A percentile compares a stretch with the other conserved stretches of the same genome.
Evolutionary conservation across 768 basidiomycete species (phyloP).

Genomic region (Lanmaoa rubissima): DNA sequence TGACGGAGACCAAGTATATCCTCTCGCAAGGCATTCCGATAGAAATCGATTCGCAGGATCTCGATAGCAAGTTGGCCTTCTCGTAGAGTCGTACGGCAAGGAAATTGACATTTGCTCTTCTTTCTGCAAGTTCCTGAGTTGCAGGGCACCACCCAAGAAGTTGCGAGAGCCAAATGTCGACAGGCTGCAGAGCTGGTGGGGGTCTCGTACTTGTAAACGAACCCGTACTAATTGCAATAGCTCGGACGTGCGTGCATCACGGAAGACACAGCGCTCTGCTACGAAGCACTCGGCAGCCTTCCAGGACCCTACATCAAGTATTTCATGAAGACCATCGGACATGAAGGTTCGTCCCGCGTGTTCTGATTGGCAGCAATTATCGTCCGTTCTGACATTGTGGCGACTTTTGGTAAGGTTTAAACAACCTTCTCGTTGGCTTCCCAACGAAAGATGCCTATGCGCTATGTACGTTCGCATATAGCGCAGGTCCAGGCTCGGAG

Average conservation of each 20-base stretch:
- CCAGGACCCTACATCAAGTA: conserved; percentile 98
- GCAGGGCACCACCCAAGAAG: conserved; percentile 89
- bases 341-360: conserved; percentile 56
- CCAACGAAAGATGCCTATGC: conserved; percentile 79
- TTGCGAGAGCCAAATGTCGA: conserved; percentile 83
- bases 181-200: conserved; percentile 77
- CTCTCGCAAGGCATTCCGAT: conserved; percentile 65
- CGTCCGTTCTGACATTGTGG: not conserved
- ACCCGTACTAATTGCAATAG: conserved; percentile 20
- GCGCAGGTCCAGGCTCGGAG: conserved; percentile 74
- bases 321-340: conserved; percentile 80
- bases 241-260: conserved; percentile 63
- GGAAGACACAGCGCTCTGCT: conserved; percentile 94
- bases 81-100: not conserved
- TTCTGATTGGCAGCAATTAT: not conserved
- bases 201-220: conserved; percentile 15
- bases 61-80: conserved; percentile 64
- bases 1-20: conserved; percentile 85
- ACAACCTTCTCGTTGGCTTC: conserved; percentile 78
- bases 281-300: conserved; percentile 82
- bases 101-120: not conserved
- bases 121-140: conserved; percentile 76
- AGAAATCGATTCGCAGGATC: conserved; percentile 69
- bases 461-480: conserved; percentile 95
- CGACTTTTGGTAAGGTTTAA: conserved; percentile 52